Percentiles rank a stretch among this genome's conserved stretches.
Evolutionary conservation across 2,329 filamentous ascomycete genomes (phyloP).

Genomic region (Pseudopyrenochaeta lycopersici): DNA sequence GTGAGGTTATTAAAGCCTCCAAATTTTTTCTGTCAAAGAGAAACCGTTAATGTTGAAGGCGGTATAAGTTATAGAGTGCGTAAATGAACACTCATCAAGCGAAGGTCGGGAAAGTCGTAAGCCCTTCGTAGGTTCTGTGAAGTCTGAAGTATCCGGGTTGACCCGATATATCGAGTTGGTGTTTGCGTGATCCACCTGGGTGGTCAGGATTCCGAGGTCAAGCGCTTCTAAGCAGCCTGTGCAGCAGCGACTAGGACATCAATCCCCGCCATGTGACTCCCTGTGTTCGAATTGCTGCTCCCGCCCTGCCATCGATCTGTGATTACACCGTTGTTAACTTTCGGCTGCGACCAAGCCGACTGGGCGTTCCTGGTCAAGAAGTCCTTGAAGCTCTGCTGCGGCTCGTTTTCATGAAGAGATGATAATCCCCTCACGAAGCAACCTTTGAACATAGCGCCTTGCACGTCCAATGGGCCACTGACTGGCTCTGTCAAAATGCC

Average conservation of each 20-base stretch:
- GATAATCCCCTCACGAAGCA: conserved; percentile 47
- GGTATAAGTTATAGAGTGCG: neutral
- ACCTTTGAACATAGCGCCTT: conserved; percentile 48
- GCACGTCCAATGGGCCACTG: conserved; percentile 31
- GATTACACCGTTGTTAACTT: conserved; percentile 55
- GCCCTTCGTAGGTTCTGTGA: no score
- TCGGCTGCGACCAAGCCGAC: conserved; percentile 38
- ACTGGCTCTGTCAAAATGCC: conserved; percentile 46
- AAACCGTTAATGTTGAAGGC: no score
- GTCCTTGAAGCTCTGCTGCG: conserved; percentile 26
- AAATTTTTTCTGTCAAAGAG: no score
- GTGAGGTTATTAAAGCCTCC: no score
- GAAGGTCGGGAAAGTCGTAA: no score
- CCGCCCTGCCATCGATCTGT: conserved; percentile 69
- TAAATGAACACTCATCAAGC: no score
- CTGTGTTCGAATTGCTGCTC: conserved; percentile 58
- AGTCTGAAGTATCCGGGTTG: no score
- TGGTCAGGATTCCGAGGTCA: no score
- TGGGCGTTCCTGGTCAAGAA: conserved; percentile 48
- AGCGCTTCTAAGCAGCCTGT: conserved; percentile 7
- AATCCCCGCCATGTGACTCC: conserved; percentile 70
- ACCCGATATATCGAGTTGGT: no score
- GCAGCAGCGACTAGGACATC: conserved; percentile 68
- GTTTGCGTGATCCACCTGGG: no score
- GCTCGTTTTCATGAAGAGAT: conserved; percentile 37